These are phyloP conservation scores for Cyamopsis tetragonoloba DNA, from an alignment of 306 rosid species.

Conservation along the genomic window DNA sequence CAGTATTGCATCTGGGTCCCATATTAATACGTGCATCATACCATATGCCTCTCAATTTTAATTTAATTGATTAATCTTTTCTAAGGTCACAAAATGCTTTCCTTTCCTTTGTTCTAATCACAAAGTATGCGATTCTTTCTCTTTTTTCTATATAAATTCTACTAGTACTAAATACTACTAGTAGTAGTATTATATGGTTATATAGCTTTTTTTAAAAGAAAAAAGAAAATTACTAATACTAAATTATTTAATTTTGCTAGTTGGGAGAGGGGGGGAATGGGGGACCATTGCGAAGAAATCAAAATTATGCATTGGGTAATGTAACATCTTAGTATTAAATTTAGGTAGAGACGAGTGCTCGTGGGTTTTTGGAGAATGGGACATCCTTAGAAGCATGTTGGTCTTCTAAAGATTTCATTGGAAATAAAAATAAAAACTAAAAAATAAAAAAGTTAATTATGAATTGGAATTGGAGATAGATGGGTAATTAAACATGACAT, in stretches of 20 bases:
- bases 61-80: constrained; percentile 39
- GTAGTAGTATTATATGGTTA: no score
- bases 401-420: constrained; percentile 90
- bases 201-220: neutral
- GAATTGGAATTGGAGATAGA: no score
- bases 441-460: constrained; percentile 50
- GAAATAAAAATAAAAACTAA: no score
- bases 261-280: constrained; percentile 40
- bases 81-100: constrained; percentile 26
- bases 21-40: constrained; percentile 44
- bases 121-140: constrained; percentile 6
- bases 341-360: constrained; percentile 70
- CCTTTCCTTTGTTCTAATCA: constrained; percentile 26
- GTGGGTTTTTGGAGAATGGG: constrained; percentile 97
- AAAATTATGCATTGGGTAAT: constrained; percentile 47
- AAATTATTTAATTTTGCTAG: neutral
- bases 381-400: constrained; percentile 86
- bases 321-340: constrained; percentile 48
- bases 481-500: constrained; percentile 23
- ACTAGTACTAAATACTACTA: neutral
- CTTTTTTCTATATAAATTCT: neutral
- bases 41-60: constrained; percentile 50
- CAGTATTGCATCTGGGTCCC: constrained; percentile 59
- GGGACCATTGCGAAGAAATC: constrained; percentile 61
- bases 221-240: no score